Evolutionary conservation across 176 grass and related monocot genomes (phyloP), one percentile per base, ranked within the genome.

Genomic region (Paspalum notatum): DNA sequence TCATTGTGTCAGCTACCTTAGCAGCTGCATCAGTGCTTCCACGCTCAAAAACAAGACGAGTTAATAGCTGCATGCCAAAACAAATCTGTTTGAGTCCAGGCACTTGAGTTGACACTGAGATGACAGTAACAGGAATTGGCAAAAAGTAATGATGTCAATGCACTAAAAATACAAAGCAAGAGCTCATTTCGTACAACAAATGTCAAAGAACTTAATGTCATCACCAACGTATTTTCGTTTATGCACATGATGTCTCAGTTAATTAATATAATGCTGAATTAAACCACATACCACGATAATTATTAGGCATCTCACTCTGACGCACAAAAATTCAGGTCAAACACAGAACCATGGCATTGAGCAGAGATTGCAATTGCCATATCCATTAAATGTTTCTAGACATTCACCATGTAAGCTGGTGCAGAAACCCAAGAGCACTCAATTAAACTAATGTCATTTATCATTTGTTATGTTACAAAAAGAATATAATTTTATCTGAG

Each of bases 11-110:
- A 83, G 95, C 90, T 42, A 92, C 92, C 82, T 94, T 92, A 67
- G 86, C 92, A 79, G 95, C 95, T 21, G 92, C 95, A 75, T 94
- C 95, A 71, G 90, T 89, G 79, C 95, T 98, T 87, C 86, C 90
- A 62, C 86, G 88, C 58, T 98, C 95, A 85, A 98, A 98, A 58
- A 98, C 92, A 38, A 98, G 84, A 80, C 89, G 95, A 68, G 92
- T 98, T 87, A 94, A 89, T 82, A 98, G 88, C 95, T 97, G 86
- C 82, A 77, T 74, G 52, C 42, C 60, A 74, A 79, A 58, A 65
- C 21, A 86, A 86, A 47, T n/a, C 45, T 62, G 51, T 81, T 65
- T 81, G 61, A 91, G 40, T 75, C 66, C 18, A 9, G 10, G 22
- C 20, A 80, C 5, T 54, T 17, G 27, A 58, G 15, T 32, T 12